Base-by-base conservation (phyloP, 257 asterid species). In the Cordia subcordata region DNA sequence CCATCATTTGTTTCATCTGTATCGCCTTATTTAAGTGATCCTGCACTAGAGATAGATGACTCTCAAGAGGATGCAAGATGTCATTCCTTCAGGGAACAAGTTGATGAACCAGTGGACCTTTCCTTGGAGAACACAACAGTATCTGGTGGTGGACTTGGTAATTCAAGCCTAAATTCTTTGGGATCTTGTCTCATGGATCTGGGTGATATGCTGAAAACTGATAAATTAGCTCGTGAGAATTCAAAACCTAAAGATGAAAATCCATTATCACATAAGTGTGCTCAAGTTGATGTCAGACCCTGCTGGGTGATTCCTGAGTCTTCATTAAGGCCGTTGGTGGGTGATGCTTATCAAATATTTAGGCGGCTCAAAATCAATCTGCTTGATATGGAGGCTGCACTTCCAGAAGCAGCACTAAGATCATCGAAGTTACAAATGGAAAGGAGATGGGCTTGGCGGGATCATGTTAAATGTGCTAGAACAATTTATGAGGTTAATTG, bases 341-440 rank as follows among this genome's bases (percentile, higher is more conserved):
- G 97, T 55, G 73, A 78, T 75, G 90, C 83, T 67, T 67, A 75
- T 60, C 90, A 83, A 59, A 67, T 85, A 68, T 75, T 87, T 59
- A 70, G 75, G 75, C 38, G 71, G 60, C 84, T 93, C 58, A 89
- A 93, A 78, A 77, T 81, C 57, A 77, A 72, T 46, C 64, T 89
- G 76, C 95, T 93, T 23, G 97, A 93, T 68, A 89, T 89, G 71
- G 95, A 93, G 66, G 92, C 94, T 68, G 96, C 88, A 49, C 75
- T 89, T 21, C 85, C 95, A 9, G 90, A 82, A 65, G 92, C 78
- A 58, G 84, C 92, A 75, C 39, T 86, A 27, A 80, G 96, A 65
- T 71, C 55, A 10, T 86, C 96, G 17, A 90, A 90, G 77, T 70
- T 86, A 54, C 74, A 63, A 61, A 58, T 68, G 16, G 96, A 76